Evolutionary conservation across 1,139 yeast genomes (phyloP).

Genomic region (Dujonia santamariae): DNA sequence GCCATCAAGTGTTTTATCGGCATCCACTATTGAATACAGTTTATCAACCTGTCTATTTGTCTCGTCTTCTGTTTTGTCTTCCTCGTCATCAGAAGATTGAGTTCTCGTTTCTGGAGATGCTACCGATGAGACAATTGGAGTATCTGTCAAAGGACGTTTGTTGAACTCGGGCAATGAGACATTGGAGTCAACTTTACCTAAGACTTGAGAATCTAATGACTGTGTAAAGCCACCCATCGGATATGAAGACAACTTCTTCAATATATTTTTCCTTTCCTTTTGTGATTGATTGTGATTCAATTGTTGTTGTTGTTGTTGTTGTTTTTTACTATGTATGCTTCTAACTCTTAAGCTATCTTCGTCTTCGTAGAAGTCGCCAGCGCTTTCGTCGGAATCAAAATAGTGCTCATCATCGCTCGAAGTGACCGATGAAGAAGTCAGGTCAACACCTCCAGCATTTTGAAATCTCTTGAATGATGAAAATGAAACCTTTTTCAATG

Average conservation of each 20-base stretch:
- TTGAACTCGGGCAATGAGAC: slow-evolving; percentile 55
- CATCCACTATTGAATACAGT: slow-evolving; percentile 1
- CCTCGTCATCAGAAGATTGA: slow-evolving; percentile 27
- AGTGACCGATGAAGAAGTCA: slow-evolving; percentile 7
- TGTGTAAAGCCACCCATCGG: slow-evolving; percentile 21
- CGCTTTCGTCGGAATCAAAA: slow-evolving; percentile 3
- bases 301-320: not conserved
- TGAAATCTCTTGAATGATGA: slow-evolving; percentile 3
- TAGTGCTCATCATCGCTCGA: slow-evolving; percentile 10
- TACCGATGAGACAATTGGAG: slow-evolving; percentile 58
- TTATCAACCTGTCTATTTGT: not conserved
- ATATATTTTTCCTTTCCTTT: slow-evolving; percentile 5
- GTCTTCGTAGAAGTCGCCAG: slow-evolving; percentile 1
- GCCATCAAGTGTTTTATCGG: slow-evolving; percentile 7
- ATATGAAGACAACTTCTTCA: slow-evolving; percentile 13
- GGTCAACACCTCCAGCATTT: slow-evolving; percentile 2
- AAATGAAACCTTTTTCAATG: slow-evolving; percentile 7
- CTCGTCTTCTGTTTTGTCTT: slow-evolving; percentile 8
- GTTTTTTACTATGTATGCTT: not conserved
- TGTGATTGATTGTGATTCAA: slow-evolving; percentile 4
- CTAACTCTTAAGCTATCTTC: not conserved
- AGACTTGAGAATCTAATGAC: slow-evolving; percentile 28
- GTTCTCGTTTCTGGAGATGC: slow-evolving; percentile 49
- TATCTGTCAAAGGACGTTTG: slow-evolving; percentile 68
- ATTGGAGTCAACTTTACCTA: slow-evolving; percentile 13